Evolutionary conservation across 305 asterid species (phyloP).

Genomic region (Fraxinus platypoda): DNA sequence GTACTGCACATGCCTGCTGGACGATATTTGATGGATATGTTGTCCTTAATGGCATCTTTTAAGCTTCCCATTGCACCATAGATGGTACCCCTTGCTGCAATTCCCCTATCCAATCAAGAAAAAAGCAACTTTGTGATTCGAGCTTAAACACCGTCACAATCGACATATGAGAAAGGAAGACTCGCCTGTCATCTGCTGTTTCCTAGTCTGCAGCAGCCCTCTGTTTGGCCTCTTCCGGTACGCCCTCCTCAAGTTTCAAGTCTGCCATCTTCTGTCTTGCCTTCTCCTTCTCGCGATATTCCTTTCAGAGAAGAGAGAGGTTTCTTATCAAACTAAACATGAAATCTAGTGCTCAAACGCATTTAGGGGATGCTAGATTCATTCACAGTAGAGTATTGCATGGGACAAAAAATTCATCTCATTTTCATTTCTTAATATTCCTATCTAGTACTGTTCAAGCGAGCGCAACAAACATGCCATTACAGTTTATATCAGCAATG

Average conservation of each 20-base stretch:
- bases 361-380: neutral
- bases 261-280: slow-evolving; percentile 16
- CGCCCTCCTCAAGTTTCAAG: slow-evolving; percentile 29
- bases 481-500: neutral
- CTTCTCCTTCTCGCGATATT: slow-evolving; percentile 14
- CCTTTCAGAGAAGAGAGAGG: neutral
- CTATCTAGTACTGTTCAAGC: neutral
- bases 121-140: neutral
- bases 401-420: no score
- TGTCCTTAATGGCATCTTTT: slow-evolving; percentile 32
- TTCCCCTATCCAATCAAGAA: slow-evolving; percentile 26
- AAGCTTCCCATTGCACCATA: slow-evolving; percentile 31
- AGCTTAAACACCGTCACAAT: neutral
- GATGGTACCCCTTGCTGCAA: slow-evolving; percentile 33
- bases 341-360: neutral
- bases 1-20: slow-evolving; percentile 24
- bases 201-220: slow-evolving; percentile 35
- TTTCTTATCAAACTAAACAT: neutral
- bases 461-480: neutral
- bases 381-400: no score
- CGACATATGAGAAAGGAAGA: neutral
- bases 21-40: slow-evolving; percentile 32
- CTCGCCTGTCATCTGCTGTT: slow-evolving; percentile 40
- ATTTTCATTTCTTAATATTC: no score
- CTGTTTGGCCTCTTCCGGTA: slow-evolving; percentile 28